These are phyloP conservation scores for Austropuccinia psidii DNA, from an alignment of 1,284 basidiomycete species.

Conservation along the genomic window DNA sequence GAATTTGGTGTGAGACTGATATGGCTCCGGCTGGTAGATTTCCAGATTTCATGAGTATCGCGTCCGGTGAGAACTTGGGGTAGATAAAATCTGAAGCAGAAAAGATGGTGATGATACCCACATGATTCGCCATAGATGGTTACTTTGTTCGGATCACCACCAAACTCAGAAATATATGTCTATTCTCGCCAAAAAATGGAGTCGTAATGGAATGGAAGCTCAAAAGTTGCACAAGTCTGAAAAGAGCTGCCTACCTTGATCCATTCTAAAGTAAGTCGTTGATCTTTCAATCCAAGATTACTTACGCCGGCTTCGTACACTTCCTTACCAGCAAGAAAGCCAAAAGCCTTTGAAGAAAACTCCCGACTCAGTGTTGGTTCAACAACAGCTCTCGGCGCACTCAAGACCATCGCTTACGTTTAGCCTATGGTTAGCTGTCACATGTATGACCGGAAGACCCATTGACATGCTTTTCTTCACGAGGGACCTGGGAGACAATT, in stretches of 20 bases:
- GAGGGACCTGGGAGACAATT: conserved; percentile 43
- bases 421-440: conserved; percentile 57
- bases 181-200: background rate
- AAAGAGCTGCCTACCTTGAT: conserved; percentile 36
- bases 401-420: conserved; percentile 36
- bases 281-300: conserved; percentile 52
- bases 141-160: conserved; percentile 45
- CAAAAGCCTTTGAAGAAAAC: conserved; percentile 44
- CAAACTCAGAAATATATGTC: conserved; percentile 45
- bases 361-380: background rate
- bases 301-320: conserved; percentile 52
- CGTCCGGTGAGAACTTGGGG: too few relatives aligned
- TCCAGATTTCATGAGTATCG: too few relatives aligned
- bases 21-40: conserved; percentile 36
- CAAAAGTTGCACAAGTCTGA: background rate
- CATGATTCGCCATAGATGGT: conserved; percentile 41
- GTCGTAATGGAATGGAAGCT: background rate
- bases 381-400: background rate
- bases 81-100: too few relatives aligned
- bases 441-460: conserved; percentile 54
- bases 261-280: conserved; percentile 44
- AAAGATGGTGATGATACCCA: too few relatives aligned
- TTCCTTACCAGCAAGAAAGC: conserved; percentile 54
- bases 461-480: conserved; percentile 53
- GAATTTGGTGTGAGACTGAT: conserved; percentile 29